Conservation (phyloP, 192 early-diverging fungal genomes). For the Spinellus fusiger region DNA sequence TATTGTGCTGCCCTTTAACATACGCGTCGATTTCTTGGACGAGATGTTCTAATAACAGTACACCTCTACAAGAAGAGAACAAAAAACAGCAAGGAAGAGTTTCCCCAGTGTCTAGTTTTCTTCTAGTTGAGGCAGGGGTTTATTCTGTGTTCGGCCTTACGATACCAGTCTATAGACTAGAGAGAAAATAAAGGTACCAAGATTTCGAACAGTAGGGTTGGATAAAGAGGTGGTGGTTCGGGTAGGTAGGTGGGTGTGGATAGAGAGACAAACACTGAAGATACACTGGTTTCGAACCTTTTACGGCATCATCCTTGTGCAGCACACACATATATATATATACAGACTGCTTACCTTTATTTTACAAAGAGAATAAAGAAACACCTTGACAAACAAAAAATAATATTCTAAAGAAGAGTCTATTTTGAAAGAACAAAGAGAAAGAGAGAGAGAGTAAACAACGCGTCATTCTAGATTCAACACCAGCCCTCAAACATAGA, state of each 20-base stretch:
- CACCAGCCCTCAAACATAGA: too few species aligned
- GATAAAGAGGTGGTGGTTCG: too few species aligned
- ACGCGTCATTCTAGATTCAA: too few species aligned
- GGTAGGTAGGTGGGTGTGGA: too few species aligned
- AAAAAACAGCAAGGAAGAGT: not conserved
- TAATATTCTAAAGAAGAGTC: too few species aligned
- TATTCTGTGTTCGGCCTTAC: slow-evolving; percentile 40
- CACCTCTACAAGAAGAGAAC: not conserved
- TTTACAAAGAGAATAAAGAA: too few species aligned
- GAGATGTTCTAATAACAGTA: slow-evolving; percentile 13
- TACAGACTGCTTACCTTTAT: too few species aligned
- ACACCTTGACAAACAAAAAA: too few species aligned
- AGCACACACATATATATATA: not conserved
- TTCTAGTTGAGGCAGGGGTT: too few species aligned
- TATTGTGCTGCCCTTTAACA: slow-evolving; percentile 34
- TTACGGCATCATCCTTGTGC: slow-evolving; percentile 23
- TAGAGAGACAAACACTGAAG: not conserved
- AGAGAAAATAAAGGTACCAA: slow-evolving; percentile 25
- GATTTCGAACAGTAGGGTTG: slow-evolving; percentile 35
- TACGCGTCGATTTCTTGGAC: not conserved
- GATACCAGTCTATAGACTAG: slow-evolving; percentile 12
- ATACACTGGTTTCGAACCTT: slow-evolving; percentile 17
- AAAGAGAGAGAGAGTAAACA: too few species aligned
- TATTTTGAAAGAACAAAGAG: too few species aligned
- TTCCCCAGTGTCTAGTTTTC: too few species aligned